A percentile compares a stretch with the other conserved stretches of the same genome.
Evolutionary conservation across 345 rosid genomes (phyloP).

Genomic region (Clarkia xantiana): DNA sequence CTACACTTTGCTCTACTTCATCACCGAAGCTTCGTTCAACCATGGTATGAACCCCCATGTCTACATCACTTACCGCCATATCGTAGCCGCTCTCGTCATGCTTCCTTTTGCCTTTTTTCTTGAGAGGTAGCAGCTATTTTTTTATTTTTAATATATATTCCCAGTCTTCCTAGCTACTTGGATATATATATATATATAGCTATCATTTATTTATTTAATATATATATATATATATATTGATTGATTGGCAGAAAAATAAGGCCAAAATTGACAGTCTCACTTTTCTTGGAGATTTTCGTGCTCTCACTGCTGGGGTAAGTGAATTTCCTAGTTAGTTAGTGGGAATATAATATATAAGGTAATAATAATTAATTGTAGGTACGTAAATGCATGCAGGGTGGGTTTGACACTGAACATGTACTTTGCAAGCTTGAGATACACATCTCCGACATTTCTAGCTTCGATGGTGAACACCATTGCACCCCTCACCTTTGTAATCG

Average conservation of each 20-base stretch:
- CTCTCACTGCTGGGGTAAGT: slow-evolving; percentile 55
- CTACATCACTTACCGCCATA: slow-evolving; percentile 48
- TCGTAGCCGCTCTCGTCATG: slow-evolving; percentile 28
- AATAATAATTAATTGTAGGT: too few species aligned
- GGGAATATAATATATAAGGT: too few species aligned
- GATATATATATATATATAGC: neutral
- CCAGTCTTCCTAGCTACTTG: neutral
- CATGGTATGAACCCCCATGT: slow-evolving; percentile 68
- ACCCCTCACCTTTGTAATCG: slow-evolving; percentile 36
- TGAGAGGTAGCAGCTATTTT: slow-evolving; percentile 43
- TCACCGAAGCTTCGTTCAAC: slow-evolving; percentile 54
- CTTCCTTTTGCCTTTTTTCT: slow-evolving; percentile 46
- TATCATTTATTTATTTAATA: neutral
- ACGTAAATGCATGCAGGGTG: slow-evolving; percentile 31
- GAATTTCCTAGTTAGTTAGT: too few species aligned
- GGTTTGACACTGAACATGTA: slow-evolving; percentile 45
- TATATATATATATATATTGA: neutral
- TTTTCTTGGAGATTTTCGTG: slow-evolving; percentile 42
- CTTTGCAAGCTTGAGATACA: slow-evolving; percentile 36
- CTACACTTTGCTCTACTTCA: slow-evolving; percentile 39
- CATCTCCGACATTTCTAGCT: slow-evolving; percentile 40
- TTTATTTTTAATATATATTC: neutral
- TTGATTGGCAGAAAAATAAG: slow-evolving; percentile 33
- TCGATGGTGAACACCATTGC: slow-evolving; percentile 34
- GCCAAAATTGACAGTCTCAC: slow-evolving; percentile 45